Base-by-base conservation (phyloP, 768 basidiomycete genomes). In the Crassisporium funariophilum region DNA sequence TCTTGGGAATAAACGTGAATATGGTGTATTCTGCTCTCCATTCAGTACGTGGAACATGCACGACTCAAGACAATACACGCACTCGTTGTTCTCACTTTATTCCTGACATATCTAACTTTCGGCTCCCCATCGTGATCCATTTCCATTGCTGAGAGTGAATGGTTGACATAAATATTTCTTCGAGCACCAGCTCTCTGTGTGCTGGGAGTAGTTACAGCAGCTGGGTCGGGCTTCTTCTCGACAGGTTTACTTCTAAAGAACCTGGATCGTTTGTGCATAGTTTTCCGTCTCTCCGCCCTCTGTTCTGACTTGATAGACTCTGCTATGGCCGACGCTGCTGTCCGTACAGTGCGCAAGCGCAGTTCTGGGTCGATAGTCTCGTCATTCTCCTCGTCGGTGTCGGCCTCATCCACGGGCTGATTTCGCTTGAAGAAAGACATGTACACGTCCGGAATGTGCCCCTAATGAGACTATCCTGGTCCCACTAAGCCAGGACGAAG, bases 71-170 rank as follows among this genome's bases (percentile, higher is more conserved):
- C 27, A 25, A 23, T 5, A 42, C 21, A 39, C 29, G 16, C 66
- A 93, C 91, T 95, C 55, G 87, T 89, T 31, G 95, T 97, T 61
- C 88, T 77, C 53, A 98, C 92, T 78, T 97, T 98, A 65, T 97
- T 98, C 59, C 95, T 74, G 22, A 81, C 79, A 67, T 94, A 98
- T n/a, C 82, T 79, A 29, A 70, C 81, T 43, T 78, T 68, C 0
- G 91, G 93, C 47, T 95, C 88, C n/a, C 90, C 91, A 38, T 81
- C 61, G 2, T 72, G 66, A 58, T 86, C 84, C 31, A 86, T 66
- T 65, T 93, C 86, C 54, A 75, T 68, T 16, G 79, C 70, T 5
- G 85, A 74, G 23, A 89, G 70, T 1, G 84, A 79, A 31, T 77
- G 61, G 58, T 95, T 95, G 50, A 97, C 82, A 64, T 91, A 91